Base-by-base conservation (phyloP, 495 filamentous ascomycete genomes). In the Choiromyces venosus region DNA sequence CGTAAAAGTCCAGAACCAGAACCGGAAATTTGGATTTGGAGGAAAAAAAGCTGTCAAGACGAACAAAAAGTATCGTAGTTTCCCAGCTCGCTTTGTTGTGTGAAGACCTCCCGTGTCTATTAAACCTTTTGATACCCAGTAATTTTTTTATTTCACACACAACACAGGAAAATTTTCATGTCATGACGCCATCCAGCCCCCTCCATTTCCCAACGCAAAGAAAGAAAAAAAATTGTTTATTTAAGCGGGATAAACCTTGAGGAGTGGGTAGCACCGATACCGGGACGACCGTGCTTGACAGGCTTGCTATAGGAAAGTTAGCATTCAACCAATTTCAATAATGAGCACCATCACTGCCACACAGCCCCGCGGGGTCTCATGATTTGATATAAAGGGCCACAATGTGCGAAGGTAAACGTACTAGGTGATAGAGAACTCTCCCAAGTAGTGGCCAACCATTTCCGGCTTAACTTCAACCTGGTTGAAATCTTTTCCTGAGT, bases 241-340 rank as follows among this genome's bases (percentile, higher is more conserved):
- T 97, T 98, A 83, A 98, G 90, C 85, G 94, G 94, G 89, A 98
- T 98, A 89, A 98, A 98, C 89, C 95, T 92, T 85, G 96, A 98
- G 88, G 94, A 97, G 90, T 99, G 95, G 79, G 95, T 99, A 82
- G 95, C 95, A 94, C 95, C 95, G 86, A 99, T 99, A 97, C 95
- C 95, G 82, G 95, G 95, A 86, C 95, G 87, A 89, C 95, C 95
- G 90, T 99, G 95, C 92, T 98, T 99, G 88, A 99, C 95, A 80
- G 95, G 95, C 87, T 95, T 96, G 91, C 93, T 97, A 82, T 83
- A 80, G 75, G 83, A 52, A 12, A 80, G 46, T 81, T 69, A 66
- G 74, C 35, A 73, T 37, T 74, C 66, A 33, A 33, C 25, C 67
- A 37, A 73, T 39, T 40, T 64, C n/a, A 10, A 46, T 56, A 16